phyloP scores from a whole-genome alignment of 2,329 filamentous ascomycete genomes.

The Talaromyces pinophilus region DNA sequence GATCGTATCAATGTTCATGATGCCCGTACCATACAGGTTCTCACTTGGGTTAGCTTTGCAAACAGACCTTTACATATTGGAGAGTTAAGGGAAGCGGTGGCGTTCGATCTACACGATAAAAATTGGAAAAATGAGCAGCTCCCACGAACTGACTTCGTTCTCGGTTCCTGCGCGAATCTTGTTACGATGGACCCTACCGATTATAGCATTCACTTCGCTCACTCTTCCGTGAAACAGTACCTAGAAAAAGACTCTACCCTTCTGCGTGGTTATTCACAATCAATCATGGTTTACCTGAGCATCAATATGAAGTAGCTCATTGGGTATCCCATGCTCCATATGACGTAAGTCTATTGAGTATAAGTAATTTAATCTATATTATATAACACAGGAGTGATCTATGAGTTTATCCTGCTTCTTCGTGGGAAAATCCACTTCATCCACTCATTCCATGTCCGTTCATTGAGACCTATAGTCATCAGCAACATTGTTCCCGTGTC shows the following conservation, averaged over 20 bases:
- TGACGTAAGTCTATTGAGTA: background rate
- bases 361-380: background rate
- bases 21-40: background rate
- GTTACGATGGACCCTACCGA: background rate
- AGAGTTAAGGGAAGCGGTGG: background rate
- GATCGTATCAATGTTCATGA: background rate
- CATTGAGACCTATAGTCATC: constrained; percentile 7
- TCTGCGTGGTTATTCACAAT: background rate
- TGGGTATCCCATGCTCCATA: too few relatives aligned
- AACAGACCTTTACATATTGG: background rate
- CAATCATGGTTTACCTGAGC: too few relatives aligned
- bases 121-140: background rate
- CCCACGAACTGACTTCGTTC: background rate
- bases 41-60: background rate
- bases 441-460: constrained; percentile 18
- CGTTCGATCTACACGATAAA: background rate
- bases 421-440: constrained; percentile 7
- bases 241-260: background rate
- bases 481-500: background rate
- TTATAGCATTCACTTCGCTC: background rate
- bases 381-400: background rate
- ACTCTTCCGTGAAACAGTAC: background rate
- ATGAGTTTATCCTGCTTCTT: constrained; percentile 4
- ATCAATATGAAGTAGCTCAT: too few relatives aligned
- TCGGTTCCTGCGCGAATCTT: background rate